phyloP scores from a whole-genome alignment of 768 basidiomycete species.

The Coprinellus micaceus region DNA sequence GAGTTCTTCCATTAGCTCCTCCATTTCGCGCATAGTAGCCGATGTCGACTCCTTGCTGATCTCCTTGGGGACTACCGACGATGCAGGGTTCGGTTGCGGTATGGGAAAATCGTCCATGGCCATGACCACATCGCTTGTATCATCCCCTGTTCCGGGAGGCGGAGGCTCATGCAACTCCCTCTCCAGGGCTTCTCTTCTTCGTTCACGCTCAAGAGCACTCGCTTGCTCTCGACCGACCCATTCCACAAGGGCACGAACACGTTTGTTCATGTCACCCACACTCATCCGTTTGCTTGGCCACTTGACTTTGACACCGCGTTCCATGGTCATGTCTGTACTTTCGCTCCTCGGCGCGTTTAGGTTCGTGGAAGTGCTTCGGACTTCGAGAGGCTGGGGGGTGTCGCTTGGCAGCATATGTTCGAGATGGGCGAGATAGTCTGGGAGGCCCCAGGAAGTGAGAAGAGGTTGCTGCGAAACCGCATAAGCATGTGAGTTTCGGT shows the following conservation, averaged over 20 bases:
- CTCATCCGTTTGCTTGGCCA: conserved; percentile 95
- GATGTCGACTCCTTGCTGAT: conserved; percentile 12
- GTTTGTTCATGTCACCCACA: conserved; percentile 96
- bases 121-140: conserved; percentile 1
- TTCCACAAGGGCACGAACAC: conserved; percentile 84
- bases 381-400: conserved; percentile 68
- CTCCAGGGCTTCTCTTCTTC: conserved; percentile 65
- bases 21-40: conserved; percentile 78
- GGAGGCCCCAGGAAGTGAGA: conserved; percentile 85
- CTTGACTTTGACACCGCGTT: conserved; percentile 82
- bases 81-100: conserved; percentile 20
- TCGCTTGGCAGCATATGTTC: conserved; percentile 78
- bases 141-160: not conserved
- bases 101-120: conserved; percentile 27
- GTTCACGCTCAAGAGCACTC: conserved; percentile 63
- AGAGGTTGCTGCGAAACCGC: conserved; percentile 75
- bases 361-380: conserved; percentile 41
- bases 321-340: conserved; percentile 57
- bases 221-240: conserved; percentile 92
- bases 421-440: conserved; percentile 89
- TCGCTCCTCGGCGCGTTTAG: conserved; percentile 39
- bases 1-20: conserved; percentile 86
- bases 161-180: conserved; percentile 43
- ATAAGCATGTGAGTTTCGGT: conserved; percentile 77
- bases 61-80: conserved; percentile 6